Base-by-base conservation (phyloP, 345 rosid genomes). In the Atalantia buxifolia region DNA sequence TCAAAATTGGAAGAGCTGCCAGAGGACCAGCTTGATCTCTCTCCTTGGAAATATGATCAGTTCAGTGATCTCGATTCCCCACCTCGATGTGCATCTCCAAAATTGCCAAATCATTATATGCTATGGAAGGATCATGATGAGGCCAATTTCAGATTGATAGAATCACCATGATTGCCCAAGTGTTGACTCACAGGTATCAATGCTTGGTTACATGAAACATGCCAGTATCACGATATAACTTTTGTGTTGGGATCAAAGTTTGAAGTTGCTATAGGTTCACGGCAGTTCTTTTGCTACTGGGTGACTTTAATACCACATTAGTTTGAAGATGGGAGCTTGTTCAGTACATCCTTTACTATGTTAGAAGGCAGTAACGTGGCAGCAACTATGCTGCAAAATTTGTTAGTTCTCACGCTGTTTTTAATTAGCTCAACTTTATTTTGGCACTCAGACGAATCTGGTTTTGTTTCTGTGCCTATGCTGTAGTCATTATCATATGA, bases 1-100 rank as follows among this genome's bases (percentile, higher is more conserved):
- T 81, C 71, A 66, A 70, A 85, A 42, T 61, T 78, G 59, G 82
- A 81, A 38, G 84, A 84, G 84, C 81, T 81, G 78, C 63, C 33
- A 64, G 89, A 76, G 74, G 59, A 64, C 72, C n/a, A 55, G 60
- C 13, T 76, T 19, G 82, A 75, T 25, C 80, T 9, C 36, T 80
- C 82, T 70, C 81, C 81, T 53, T 67, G 42, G 36, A 83, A n/a
- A 33, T 6, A 13, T 30, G 36, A 80, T 9, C 42, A 53, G 1
- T 79, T 42, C 16, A n/a, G 66, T 4, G 71, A 76, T 4, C 77
- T 79, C 12, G 80, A 63, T 71, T 80, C 84, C 1, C 79, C 81
- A 31, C 80, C 75, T 4, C 74, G 72, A 27, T 25, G 77, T 50
- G 72, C 76, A 24, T 40, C 76, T 78, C 87, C 85, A 22, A 75